Evolutionary conservation across 805 yeast species (phyloP).

Genomic region (Hanseniaspora taiwanica): DNA sequence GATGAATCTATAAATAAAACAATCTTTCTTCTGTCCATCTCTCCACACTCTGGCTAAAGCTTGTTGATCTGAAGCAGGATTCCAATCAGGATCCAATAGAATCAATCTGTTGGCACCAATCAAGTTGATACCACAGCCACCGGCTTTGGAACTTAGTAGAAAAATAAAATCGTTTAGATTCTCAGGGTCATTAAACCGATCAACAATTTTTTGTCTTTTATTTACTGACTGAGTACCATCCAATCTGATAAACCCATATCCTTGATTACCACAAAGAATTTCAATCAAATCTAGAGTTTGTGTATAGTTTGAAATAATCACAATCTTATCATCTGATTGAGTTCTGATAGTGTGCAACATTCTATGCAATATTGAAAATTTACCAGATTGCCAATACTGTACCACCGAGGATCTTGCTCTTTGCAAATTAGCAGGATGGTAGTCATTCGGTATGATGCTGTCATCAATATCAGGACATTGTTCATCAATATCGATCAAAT

Average conservation of each 20-base stretch:
- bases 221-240: conserved; percentile 91
- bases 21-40: conserved; percentile 95
- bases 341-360: conserved; percentile 62
- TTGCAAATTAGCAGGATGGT: conserved; percentile 30
- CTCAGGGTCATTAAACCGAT: conserved; percentile 80
- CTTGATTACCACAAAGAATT: conserved; percentile 59
- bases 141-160: conserved; percentile 86
- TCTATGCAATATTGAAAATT: conserved; percentile 71
- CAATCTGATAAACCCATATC: conserved; percentile 67
- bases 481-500: conserved; percentile 57
- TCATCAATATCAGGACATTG: conserved; percentile 40
- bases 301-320: conserved; percentile 86
- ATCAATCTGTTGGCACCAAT: conserved; percentile 92
- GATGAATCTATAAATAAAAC: conserved; percentile 87
- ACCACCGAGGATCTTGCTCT: conserved; percentile 34
- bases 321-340: conserved; percentile 91
- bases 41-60: conserved; percentile 98
- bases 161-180: conserved; percentile 73
- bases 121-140: conserved; percentile 95
- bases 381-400: conserved; percentile 76
- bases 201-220: conserved; percentile 87
- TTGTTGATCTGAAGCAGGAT: conserved; percentile 96
- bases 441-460: conserved; percentile 59
- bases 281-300: conserved; percentile 89
- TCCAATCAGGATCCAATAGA: conserved; percentile 90